Evolutionary conservation across 1,284 basidiomycete genomes (phyloP).

Genomic region (Sanghuangporus baumii): DNA sequence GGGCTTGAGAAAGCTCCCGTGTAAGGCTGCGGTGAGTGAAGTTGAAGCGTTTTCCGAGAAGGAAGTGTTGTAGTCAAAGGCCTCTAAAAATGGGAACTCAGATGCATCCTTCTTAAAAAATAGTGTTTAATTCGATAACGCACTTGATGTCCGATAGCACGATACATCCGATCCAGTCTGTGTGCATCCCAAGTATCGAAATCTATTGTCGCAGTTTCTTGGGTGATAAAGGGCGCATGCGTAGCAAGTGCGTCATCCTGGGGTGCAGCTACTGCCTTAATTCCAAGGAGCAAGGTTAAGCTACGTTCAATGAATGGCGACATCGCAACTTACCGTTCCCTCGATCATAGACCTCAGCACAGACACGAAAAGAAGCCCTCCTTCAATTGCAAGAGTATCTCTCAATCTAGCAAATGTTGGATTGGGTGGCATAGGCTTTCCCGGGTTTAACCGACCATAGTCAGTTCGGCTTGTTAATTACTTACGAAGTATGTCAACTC

Average conservation of each 20-base stretch:
- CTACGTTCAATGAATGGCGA: background rate
- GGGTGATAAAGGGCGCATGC: conserved; percentile 59
- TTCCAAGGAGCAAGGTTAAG: background rate
- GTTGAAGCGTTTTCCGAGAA: conserved; percentile 40
- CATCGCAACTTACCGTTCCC: conserved; percentile 40
- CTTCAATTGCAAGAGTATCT: conserved; percentile 55
- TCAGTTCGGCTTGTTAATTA: background rate
- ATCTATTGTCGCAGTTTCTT: conserved; percentile 47
- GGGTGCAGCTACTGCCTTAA: conserved; percentile 39
- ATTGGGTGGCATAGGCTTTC: conserved; percentile 42
- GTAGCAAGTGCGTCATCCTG: conserved; percentile 40
- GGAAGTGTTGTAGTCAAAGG: conserved; percentile 41
- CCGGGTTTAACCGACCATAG: background rate
- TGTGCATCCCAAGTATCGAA: conserved; percentile 54
- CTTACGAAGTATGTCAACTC: conserved; percentile 20
- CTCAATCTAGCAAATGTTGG: conserved; percentile 54
- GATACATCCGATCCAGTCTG: conserved; percentile 51
- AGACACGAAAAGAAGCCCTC: conserved; percentile 66
- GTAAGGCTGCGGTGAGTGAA: conserved; percentile 34
- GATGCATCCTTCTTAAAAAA: background rate
- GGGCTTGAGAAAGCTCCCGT: background rate
- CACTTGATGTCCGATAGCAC: conserved; percentile 75
- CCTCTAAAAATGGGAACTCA: conserved; percentile 28
- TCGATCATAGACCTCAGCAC: conserved; percentile 60
- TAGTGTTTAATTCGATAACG: background rate